Percentiles rank a stretch among this genome's conserved stretches.
These are phyloP conservation scores for Suillus variegatus DNA, from an alignment of 768 basidiomycete species.

Conservation along the genomic window DNA sequence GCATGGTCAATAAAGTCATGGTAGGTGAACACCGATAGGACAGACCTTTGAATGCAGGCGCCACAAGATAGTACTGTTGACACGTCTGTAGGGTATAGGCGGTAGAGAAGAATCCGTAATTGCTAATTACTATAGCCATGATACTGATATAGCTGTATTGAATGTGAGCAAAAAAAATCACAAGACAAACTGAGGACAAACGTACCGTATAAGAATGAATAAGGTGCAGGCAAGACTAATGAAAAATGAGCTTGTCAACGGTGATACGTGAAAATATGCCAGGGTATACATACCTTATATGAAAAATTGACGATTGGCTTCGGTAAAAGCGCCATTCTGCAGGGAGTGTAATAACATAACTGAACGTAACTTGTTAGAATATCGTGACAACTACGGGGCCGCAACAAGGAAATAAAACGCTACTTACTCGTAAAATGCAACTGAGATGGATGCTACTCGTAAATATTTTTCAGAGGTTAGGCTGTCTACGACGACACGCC, in stretches of 20 bases:
- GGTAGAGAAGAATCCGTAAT: constrained; percentile 58
- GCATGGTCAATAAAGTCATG: neutral
- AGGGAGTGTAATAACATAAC: constrained; percentile 34
- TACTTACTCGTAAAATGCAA: constrained; percentile 40
- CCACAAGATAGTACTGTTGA: constrained; percentile 47
- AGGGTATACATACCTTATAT: constrained; percentile 25
- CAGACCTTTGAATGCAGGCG: constrained; percentile 64
- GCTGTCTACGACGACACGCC: neutral
- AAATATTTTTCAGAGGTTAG: constrained; percentile 30
- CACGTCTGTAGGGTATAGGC: constrained; percentile 52
- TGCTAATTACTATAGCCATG: constrained; percentile 48
- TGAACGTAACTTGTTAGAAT: constrained; percentile 9
- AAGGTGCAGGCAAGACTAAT: constrained; percentile 31
- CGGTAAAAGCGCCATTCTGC: constrained; percentile 35
- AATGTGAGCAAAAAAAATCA: neutral
- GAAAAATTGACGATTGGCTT: constrained; percentile 27
- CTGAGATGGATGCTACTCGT: constrained; percentile 36
- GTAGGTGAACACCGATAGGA: neutral
- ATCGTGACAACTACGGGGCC: neutral
- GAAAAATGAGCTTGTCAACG: neutral
- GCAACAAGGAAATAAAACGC: neutral
- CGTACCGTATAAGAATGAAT: constrained; percentile 34
- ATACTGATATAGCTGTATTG: constrained; percentile 41
- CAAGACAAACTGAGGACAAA: neutral
- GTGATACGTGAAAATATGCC: neutral